Base-by-base conservation (phyloP, 345 rosid species). In the Eucalyptus marginata region DNA sequence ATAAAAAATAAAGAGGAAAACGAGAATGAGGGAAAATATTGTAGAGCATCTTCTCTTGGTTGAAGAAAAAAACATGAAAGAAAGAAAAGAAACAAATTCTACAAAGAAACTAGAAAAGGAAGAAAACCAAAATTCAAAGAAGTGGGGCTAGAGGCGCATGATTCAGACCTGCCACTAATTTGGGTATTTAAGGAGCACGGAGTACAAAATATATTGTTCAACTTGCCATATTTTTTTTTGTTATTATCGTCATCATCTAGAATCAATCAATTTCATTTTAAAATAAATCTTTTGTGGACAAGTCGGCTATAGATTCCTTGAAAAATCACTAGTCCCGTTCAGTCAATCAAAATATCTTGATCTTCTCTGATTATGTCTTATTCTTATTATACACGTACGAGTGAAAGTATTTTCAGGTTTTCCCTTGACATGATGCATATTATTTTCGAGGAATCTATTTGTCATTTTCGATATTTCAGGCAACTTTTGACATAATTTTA, bases 181-280 rank as follows among this genome's bases (percentile, higher is more conserved):
- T n/a, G n/a, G n/a, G n/a, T n/a, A n/a, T n/a, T n/a, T n/a, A n/a
- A n/a, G n/a, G n/a, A n/a, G n/a, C n/a, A n/a, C n/a, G n/a, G n/a
- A n/a, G n/a, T n/a, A n/a, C n/a, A n/a, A n/a, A n/a, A n/a, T n/a
- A n/a, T n/a, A n/a, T n/a, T n/a, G n/a, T n/a, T n/a, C n/a, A n/a
- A n/a, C n/a, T n/a, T n/a, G n/a, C n/a, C n/a, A n/a, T n/a, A n/a
- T n/a, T 56, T 24, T 58, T 9, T 24, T 1, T 58, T 24, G 2
- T 10, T 64, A 2, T 62, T 29, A 6, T 62, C 1, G 3, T n/a
- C 13, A n/a, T 14, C 33, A 2, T 29, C 10, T 13, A n/a, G 1
- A 29, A 29, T 64, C 71, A n/a, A 64, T n/a, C 10, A 1, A 64
- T n/a, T 29, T n/a, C 17, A 64, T 14, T 10, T n/a, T 14, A 64